These are phyloP conservation scores for Colletotrichum sp. DNA, from an alignment of 2,329 filamentous ascomycete species.

Conservation along the genomic window DNA sequence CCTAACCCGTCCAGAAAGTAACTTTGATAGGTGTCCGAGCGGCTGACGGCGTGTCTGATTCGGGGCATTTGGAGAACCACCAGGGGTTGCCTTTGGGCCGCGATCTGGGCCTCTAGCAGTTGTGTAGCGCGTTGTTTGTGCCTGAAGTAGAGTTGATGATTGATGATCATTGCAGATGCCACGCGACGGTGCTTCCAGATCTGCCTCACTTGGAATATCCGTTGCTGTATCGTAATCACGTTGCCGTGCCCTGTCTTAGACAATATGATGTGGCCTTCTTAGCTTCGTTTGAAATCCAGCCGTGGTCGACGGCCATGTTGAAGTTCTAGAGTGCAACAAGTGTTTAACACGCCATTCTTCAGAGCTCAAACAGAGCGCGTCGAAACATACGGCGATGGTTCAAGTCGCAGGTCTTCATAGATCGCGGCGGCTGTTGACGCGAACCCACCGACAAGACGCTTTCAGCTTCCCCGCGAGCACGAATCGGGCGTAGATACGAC, in stretches of 20 bases:
- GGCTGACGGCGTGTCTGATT: neutral
- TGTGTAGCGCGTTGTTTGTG: neutral
- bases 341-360: neutral
- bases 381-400: neutral
- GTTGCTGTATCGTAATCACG: neutral
- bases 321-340: neutral
- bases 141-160: neutral
- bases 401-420: neutral
- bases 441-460: neutral
- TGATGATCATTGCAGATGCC: neutral
- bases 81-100: neutral
- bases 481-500: neutral
- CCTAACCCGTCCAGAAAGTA: neutral
- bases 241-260: neutral
- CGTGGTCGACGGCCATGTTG: neutral
- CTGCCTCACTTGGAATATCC: neutral
- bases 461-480: neutral
- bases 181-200: slow-evolving; percentile 1
- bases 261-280: neutral
- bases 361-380: neutral
- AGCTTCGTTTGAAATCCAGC: neutral
- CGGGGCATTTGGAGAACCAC: neutral
- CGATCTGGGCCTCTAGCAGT: neutral
- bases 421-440: neutral
- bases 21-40: neutral